Conservation (phyloP, 2,329 filamentous ascomycete species). For the Penicillium occitanis region DNA sequence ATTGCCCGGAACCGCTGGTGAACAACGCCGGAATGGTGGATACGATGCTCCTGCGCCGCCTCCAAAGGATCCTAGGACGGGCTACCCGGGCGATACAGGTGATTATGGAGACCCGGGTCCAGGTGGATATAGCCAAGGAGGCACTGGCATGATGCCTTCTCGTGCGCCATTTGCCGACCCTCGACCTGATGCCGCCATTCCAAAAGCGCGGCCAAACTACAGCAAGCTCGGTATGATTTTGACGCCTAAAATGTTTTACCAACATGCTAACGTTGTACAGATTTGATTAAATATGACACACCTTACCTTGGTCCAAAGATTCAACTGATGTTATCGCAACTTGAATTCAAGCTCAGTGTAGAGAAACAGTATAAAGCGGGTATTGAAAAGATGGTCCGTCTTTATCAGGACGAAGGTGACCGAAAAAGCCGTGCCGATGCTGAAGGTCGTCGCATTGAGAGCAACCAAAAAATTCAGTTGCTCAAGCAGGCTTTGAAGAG, state of each 20-base stretch:
- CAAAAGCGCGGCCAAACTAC: constrained; percentile 82
- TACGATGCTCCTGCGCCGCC: constrained; percentile 61
- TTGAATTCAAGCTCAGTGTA: constrained; percentile 97
- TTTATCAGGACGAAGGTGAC: constrained; percentile 97
- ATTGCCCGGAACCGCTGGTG: constrained; percentile 26
- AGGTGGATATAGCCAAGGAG: constrained; percentile 58
- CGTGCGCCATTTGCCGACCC: constrained; percentile 75
- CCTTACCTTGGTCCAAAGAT: constrained; percentile 94
- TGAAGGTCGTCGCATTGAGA: constrained; percentile 84
- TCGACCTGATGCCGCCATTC: constrained; percentile 64
- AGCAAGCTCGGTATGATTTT: constrained; percentile 80
- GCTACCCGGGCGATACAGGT: constrained; percentile 53
- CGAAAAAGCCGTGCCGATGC: constrained; percentile 93
- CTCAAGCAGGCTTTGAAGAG: constrained; percentile 93
- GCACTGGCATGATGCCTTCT: constrained; percentile 74
- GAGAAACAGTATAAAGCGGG: constrained; percentile 99
- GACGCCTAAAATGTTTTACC: not conserved
- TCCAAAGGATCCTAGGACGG: constrained; percentile 64
- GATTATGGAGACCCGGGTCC: constrained; percentile 62
- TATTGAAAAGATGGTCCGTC: constrained; percentile 97
- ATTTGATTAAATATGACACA: constrained; percentile 98
- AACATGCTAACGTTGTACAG: constrained; percentile 49
- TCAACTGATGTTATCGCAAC: constrained; percentile 97
- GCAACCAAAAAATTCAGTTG: constrained; percentile 95
- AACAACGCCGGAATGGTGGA: constrained; percentile 49